Conservation (phyloP, 352 stramenopile species). For the Pythium phragmitis region DNA sequence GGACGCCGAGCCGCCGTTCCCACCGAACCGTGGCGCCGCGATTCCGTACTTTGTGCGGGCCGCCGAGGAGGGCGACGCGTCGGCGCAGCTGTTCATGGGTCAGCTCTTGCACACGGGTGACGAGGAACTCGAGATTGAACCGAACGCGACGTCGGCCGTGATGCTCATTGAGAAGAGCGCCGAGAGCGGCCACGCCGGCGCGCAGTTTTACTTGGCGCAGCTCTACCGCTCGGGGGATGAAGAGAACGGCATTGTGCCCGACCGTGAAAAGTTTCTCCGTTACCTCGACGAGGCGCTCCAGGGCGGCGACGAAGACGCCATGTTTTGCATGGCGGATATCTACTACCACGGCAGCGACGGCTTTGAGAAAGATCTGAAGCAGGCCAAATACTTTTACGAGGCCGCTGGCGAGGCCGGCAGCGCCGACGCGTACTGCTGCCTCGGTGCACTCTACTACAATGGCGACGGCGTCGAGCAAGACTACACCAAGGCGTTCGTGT, state of each 20-base stretch:
- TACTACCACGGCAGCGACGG: conserved; percentile 83
- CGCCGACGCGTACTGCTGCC: conserved; percentile 75
- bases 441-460: conserved; percentile 81
- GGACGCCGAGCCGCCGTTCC: conserved; percentile 66
- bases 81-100: conserved; percentile 87
- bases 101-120: conserved; percentile 77
- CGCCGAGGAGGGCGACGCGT: conserved; percentile 70
- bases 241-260: conserved; percentile 37
- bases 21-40: conserved; percentile 49
- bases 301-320: conserved; percentile 60
- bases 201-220: conserved; percentile 83
- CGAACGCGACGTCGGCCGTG: conserved; percentile 58
- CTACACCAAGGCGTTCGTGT: conserved; percentile 79
- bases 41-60: conserved; percentile 81
- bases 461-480: conserved; percentile 64
- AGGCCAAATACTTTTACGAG: conserved; percentile 70
- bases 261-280: conserved; percentile 58
- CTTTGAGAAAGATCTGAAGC: conserved; percentile 69
- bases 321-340: conserved; percentile 87
- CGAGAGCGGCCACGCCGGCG: conserved; percentile 62
- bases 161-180: conserved; percentile 81
- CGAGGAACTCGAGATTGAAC: conserved; percentile 61
- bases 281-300: conserved; percentile 67
- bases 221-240: conserved; percentile 85
- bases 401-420: conserved; percentile 60